Evolutionary conservation across 2,329 filamentous ascomycete species (phyloP).

Genomic region (Plectosphaerella sp.): DNA sequence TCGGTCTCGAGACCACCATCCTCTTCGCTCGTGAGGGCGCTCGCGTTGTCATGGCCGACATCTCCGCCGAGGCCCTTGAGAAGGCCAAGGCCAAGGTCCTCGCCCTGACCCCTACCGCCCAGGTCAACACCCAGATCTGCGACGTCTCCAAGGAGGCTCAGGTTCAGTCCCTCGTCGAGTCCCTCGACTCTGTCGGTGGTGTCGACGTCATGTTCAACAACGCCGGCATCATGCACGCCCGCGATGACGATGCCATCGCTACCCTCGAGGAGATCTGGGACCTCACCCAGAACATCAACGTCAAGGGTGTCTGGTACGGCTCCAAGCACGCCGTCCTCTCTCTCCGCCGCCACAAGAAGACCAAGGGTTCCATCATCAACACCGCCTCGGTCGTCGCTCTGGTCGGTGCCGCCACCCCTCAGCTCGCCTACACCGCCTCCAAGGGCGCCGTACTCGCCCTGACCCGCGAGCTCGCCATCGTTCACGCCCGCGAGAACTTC

Average conservation of each 20-base stretch:
- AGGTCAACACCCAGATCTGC: conserved; percentile 39
- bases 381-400: conserved; percentile 86
- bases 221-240: conserved; percentile 90
- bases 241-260: conserved; percentile 73
- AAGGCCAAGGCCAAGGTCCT: conserved; percentile 73
- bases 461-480: conserved; percentile 86
- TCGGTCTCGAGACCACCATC: conserved; percentile 87
- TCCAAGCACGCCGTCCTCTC: conserved; percentile 86
- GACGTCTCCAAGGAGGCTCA: conserved; percentile 85
- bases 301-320: conserved; percentile 97
- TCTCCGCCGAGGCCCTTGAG: conserved; percentile 72
- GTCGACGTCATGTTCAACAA: conserved; percentile 96
- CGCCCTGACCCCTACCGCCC: conserved; percentile 61
- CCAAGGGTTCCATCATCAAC: conserved; percentile 80
- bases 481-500: conserved; percentile 83
- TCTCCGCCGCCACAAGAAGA: conserved; percentile 76
- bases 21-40: conserved; percentile 88
- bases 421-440: conserved; percentile 88
- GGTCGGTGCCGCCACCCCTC: conserved; percentile 81
- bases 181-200: conserved; percentile 79
- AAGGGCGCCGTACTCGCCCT: conserved; percentile 90
- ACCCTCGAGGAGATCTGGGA: conserved; percentile 93
- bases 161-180: conserved; percentile 69
- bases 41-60: conserved; percentile 79
- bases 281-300: conserved; percentile 88